These are phyloP conservation scores for Rauvolfia tetraphylla DNA, from an alignment of 257 asterid genomes.

Conservation along the genomic window DNA sequence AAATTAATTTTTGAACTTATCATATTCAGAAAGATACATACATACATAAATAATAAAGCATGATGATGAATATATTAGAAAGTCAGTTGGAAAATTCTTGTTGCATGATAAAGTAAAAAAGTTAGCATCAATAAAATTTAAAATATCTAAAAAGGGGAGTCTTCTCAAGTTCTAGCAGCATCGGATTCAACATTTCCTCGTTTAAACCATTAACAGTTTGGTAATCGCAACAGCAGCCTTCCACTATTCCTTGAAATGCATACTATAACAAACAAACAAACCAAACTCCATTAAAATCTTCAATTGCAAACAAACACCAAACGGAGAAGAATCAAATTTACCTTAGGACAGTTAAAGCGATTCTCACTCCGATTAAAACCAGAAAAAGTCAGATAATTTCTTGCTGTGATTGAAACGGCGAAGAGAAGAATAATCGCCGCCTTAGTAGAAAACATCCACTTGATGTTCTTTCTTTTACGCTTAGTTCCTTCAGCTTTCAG, in stretches of 20 bases:
- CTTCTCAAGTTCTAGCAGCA: slow-evolving; percentile 50
- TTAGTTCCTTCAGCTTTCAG: too few relatives aligned
- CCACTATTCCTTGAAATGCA: slow-evolving; percentile 43
- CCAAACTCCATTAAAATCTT: not conserved
- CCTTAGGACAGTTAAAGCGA: not conserved
- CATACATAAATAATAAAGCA: too few relatives aligned
- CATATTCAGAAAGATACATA: too few relatives aligned
- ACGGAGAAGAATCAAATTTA: too few relatives aligned
- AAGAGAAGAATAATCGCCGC: not conserved
- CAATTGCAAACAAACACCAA: not conserved
- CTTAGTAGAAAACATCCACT: too few relatives aligned
- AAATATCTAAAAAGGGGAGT: slow-evolving; percentile 65
- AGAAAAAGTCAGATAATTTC: not conserved
- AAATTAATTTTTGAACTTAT: too few relatives aligned
- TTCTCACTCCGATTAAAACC: too few relatives aligned
- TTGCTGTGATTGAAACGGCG: not conserved
- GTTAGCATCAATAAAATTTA: slow-evolving; percentile 20
- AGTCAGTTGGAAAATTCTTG: not conserved
- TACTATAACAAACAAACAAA: not conserved
- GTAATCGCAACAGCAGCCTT: slow-evolving; percentile 62
- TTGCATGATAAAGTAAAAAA: not conserved
- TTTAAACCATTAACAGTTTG: slow-evolving; percentile 46
- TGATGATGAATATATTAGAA: not conserved
- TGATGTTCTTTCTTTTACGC: too few relatives aligned
- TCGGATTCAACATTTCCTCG: slow-evolving; percentile 41